Evolutionary conservation across 306 rosid genomes (phyloP), one percentile per base, ranked within the genome.

Genomic region (Dalbergia cultrata): DNA sequence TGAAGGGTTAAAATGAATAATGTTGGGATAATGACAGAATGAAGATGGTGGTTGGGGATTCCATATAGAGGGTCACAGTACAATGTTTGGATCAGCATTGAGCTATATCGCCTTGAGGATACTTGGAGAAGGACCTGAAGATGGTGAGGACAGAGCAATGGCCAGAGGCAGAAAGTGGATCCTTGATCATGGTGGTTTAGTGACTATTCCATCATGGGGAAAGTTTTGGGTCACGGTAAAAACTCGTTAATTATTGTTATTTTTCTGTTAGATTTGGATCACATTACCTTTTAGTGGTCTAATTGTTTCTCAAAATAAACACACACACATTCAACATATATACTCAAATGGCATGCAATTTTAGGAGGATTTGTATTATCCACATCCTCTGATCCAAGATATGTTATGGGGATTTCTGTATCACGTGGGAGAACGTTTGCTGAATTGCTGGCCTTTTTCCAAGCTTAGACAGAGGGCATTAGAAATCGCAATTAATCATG

Each of bases 361-460:
- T 71, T 81, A 89, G 97, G 97, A 92, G 89, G 93, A 92, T 71
- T 81, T 92, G 9, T 92, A 88, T 77, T 90, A 84, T 85, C 93
- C 97, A 4, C 94, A 90, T 78, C 89, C 94, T 18, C 21, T 85
- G 14, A 39, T 92, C n/a, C 97, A 92, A 84, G 97, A 92, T 72
- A 47, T 88, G 82, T 53, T 88, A 12, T 92, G 97, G 94, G 90
- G 73, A 62, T 81, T 86, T 50, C 90, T 92, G 73, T 79, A 92
- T 85, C 90, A 90, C 39, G 81, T 87, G 58, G 83, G 81, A 37
- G 97, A 92, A 75, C 90, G 85, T 19, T 3, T 92, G n/a, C 50
- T 92, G 34, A 81, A 35, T 0, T 67, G 47, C 16, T 92, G 97
- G 97, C 97, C 97, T 0, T 88, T 85, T 63, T 82, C 87, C 14